A percentile compares a stretch with the other conserved stretches of the same genome.
phyloP scores from a whole-genome alignment of 2,329 filamentous ascomycete species.

The Trichothecium sympodiale region DNA sequence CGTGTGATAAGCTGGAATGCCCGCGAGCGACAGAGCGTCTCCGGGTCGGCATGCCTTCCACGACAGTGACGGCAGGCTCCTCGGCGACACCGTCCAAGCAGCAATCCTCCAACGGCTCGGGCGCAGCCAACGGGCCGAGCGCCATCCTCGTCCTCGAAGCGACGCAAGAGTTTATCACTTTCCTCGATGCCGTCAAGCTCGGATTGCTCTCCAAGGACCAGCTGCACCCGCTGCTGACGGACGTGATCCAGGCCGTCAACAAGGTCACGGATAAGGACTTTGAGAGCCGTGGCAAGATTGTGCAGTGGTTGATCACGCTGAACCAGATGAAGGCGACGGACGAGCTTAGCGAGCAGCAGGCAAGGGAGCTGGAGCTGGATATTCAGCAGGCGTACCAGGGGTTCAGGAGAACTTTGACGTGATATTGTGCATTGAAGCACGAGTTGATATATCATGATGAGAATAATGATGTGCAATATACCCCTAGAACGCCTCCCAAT shows the following conservation, averaged over 20 bases:
- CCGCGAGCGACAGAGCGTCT: conserved; percentile 88
- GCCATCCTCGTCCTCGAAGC: conserved; percentile 72
- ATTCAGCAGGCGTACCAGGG: conserved; percentile 91
- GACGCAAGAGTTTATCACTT: conserved; percentile 97
- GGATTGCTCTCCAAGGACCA: conserved; percentile 91
- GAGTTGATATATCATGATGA: not conserved
- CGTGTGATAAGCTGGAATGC: conserved; percentile 95
- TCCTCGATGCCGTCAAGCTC: conserved; percentile 87
- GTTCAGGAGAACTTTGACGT: conserved; percentile 71
- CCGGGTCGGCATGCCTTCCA: conserved; percentile 85
- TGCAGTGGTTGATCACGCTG: conserved; percentile 93
- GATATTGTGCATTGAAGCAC: conserved; percentile 7
- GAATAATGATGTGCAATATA: not conserved
- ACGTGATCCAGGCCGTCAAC: conserved; percentile 95
- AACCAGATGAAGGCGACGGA: conserved; percentile 98
- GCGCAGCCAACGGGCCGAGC: conserved; percentile 36
- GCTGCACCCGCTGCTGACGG: conserved; percentile 85
- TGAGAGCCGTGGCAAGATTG: conserved; percentile 90
- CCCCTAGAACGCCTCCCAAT: not conserved
- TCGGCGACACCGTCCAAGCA: conserved; percentile 17
- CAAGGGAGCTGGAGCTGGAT: conserved; percentile 80
- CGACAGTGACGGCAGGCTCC: conserved; percentile 50
- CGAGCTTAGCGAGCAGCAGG: conserved; percentile 77
- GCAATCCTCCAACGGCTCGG: conserved; percentile 5
- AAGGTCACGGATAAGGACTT: conserved; percentile 94